A percentile compares a stretch with the other conserved stretches of the same genome.
Evolutionary conservation across 305 asterid species (phyloP).

Genomic region (Fraxinus xanthoxyloides): DNA sequence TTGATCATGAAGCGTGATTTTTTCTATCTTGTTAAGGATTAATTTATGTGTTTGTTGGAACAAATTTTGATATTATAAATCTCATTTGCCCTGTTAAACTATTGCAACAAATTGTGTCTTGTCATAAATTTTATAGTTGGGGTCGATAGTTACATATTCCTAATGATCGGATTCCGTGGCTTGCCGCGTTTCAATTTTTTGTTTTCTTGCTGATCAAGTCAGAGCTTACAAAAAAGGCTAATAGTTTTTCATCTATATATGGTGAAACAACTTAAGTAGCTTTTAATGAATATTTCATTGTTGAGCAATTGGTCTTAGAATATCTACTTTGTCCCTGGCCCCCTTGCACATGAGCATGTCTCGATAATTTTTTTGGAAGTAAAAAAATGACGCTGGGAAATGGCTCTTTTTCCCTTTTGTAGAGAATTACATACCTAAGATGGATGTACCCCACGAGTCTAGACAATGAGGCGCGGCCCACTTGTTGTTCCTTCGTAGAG

Average conservation of each 20-base stretch:
- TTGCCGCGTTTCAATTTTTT: conserved; percentile 3
- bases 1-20: neutral
- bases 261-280: neutral
- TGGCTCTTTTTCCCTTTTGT: no score
- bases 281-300: no score
- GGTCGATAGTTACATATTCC: conserved; percentile 33
- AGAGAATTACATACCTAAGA: no score
- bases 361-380: no score
- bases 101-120: neutral
- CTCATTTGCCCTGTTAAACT: neutral
- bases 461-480: no score
- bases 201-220: conserved; percentile 7
- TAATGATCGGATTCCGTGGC: conserved; percentile 26
- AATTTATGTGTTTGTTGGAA: neutral
- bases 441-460: no score
- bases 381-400: no score
- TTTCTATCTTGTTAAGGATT: neutral
- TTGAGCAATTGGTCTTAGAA: no score
- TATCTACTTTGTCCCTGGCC: no score
- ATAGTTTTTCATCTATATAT: neutral
- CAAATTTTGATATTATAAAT: neutral
- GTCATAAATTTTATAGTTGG: conserved; percentile 25
- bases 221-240: neutral
- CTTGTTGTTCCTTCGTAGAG: no score
- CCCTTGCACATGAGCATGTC: no score